Evolutionary conservation across 129 eudicot species (phyloP).

Genomic region (Deinandra increscens): DNA sequence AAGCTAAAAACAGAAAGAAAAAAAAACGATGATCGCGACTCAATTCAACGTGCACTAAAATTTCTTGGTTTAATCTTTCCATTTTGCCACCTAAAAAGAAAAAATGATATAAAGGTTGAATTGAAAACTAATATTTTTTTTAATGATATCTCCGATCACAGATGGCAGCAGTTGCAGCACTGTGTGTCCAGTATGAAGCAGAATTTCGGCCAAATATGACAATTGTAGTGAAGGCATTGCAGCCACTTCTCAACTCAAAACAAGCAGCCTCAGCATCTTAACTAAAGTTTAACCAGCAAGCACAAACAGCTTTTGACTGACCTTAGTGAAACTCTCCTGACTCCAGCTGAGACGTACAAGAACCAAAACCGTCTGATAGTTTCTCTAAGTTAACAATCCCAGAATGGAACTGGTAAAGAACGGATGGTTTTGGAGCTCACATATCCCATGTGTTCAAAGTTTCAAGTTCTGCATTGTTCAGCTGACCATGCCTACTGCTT

Average conservation of each 20-base stretch:
- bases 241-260: constrained; percentile 70
- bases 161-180: constrained; percentile 90
- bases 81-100: not conserved
- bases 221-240: constrained; percentile 84
- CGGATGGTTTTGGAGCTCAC: not conserved
- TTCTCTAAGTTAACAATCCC: not conserved
- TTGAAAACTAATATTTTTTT: not conserved
- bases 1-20: too few species aligned
- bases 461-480: not conserved
- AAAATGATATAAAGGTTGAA: not conserved
- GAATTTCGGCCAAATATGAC: constrained; percentile 88
- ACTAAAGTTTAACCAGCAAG: constrained; percentile 25
- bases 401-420: not conserved
- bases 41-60: not conserved
- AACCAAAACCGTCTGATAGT: constrained; percentile 2
- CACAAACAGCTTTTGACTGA: constrained; percentile 11
- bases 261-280: constrained; percentile 49
- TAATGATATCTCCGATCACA: constrained; percentile 22
- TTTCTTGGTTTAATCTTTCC: too few species aligned
- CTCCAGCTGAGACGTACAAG: not conserved
- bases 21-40: too few species aligned
- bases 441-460: constrained; percentile 12
- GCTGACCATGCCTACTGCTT: not conserved
- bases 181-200: constrained; percentile 82
- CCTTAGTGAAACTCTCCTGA: constrained; percentile 7